Percentiles rank a stretch among this genome's conserved stretches.
Conservation (phyloP, 805 yeast species). For the Saccharomycopsis babjevae region DNA sequence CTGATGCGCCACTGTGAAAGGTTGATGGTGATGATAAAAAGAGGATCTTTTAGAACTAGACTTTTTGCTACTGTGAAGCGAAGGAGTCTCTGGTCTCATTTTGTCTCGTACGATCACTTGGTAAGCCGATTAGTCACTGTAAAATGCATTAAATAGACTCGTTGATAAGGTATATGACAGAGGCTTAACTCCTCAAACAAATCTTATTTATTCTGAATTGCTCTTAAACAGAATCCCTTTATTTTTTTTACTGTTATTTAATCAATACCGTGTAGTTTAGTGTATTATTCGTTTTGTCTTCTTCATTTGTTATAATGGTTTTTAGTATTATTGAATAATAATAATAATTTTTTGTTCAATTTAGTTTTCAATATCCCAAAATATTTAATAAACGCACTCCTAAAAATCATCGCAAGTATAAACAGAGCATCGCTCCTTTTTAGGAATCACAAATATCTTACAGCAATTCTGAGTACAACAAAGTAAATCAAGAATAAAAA, state of each 20-base stretch:
- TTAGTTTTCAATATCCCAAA: not conserved
- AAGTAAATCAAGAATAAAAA: too few species aligned
- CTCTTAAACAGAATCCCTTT: too few species aligned
- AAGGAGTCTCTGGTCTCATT: constrained; percentile 1
- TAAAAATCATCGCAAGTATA: not conserved
- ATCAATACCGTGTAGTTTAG: too few species aligned
- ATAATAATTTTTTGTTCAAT: not conserved
- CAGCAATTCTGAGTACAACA: too few species aligned
- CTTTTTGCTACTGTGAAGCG: constrained; percentile 1
- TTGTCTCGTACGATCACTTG: not conserved
- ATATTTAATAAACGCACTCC: not conserved
- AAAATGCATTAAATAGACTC: too few species aligned
- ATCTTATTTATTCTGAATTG: too few species aligned
- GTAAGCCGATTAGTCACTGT: not conserved
- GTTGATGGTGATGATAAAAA: constrained; percentile 25
- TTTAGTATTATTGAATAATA: not conserved
- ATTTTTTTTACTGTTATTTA: too few species aligned
- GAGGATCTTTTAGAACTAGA: not conserved
- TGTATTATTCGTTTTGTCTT: not conserved
- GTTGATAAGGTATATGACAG: too few species aligned
- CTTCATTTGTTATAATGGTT: not conserved
- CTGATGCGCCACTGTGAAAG: constrained; percentile 76
- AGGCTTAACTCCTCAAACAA: too few species aligned
- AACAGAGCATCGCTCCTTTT: too few species aligned
- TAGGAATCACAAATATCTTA: too few species aligned